Evolutionary conservation across 2,329 filamentous ascomycete species (phyloP).

Genomic region (Leptosphaerulina australis): DNA sequence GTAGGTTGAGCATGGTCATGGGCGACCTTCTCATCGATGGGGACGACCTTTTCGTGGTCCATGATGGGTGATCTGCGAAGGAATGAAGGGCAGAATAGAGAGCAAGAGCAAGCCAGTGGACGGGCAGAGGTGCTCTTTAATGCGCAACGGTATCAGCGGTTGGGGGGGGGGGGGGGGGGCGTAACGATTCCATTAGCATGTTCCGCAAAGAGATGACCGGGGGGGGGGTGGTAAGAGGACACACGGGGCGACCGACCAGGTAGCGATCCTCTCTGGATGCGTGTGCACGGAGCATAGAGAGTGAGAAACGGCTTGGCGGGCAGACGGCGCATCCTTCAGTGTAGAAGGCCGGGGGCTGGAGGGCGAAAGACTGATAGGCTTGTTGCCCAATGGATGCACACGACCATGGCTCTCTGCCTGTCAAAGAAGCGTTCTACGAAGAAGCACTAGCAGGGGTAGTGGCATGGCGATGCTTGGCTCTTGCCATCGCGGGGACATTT

Average conservation of each 20-base stretch:
- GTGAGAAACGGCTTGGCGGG: conserved; percentile 30
- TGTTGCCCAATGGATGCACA: conserved; percentile 12
- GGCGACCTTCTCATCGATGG: conserved; percentile 38
- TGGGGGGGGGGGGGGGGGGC: conserved; percentile 24
- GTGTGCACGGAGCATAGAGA: conserved; percentile 25
- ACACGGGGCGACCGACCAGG: conserved; percentile 37
- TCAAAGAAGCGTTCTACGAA: conserved; percentile 28
- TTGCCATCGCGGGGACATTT: conserved; percentile 31
- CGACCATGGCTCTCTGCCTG: conserved; percentile 18
- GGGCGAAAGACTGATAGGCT: conserved; percentile 24
- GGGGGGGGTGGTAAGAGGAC: too few species aligned
- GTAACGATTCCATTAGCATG: conserved; percentile 26
- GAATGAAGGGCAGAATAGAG: conserved; percentile 16
- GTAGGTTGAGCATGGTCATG: conserved; percentile 20
- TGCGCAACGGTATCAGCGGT: conserved; percentile 35
- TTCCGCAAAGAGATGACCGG: conserved; percentile 19
- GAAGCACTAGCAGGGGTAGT: conserved; percentile 17
- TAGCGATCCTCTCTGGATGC: conserved; percentile 22
- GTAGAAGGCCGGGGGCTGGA: conserved; percentile 11
- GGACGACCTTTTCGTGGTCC: conserved; percentile 33
- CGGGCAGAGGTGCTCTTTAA: conserved; percentile 31
- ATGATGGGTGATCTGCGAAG: conserved; percentile 30
- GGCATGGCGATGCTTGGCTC: conserved; percentile 14
- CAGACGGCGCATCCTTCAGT: conserved; percentile 19
- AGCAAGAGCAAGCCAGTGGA: conserved; percentile 3